Base-by-base conservation (phyloP, 805 yeast genomes). In the Blastobotrys americana region DNA sequence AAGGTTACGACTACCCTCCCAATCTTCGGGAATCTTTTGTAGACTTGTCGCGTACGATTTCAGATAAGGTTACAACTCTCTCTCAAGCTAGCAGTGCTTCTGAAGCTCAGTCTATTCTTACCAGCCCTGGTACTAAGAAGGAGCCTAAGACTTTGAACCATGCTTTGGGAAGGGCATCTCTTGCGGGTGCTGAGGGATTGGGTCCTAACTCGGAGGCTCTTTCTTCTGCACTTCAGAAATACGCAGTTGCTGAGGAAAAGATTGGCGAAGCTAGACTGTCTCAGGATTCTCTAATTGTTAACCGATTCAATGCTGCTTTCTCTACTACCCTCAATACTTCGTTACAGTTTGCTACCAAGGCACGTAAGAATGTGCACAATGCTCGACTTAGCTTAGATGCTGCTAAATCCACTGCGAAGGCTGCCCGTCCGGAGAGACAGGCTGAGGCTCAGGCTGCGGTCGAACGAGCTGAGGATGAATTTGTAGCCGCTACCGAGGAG, bases 401-500 rank as follows among this genome's bases (percentile, higher is more conserved):
- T 52, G 84, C 90, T 42, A 75, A 93, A 67, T 65, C 79, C 17
- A 67, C 63, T 15, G 69, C 71, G 25, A 72, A 69, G 55, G 58
- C 63, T 40, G 78, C 78, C 27, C 64, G 59, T 52, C 82, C 83
- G 18, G 81, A 76, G 54, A 79, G 79, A 64, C 82, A 82, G 59
- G 86, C 89, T 15, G 79, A 79, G 41, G 74, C 82, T 48, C 73
- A 89, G 56, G 83, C 80, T 41, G 76, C 78, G 51, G 80, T 86
- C 74, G 95, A 86, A 65, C 76, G 80, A 49, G 79, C 86, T 42
- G 96, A 86, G 67, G 96, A 86, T 58, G 89, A 83, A 58, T 86
- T 86, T 63, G 95, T 93, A 39, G 85, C 84, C 54, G 82, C 89
- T 19, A 87, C 87, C 28, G 95, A 86, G 67, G 93, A 83, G 58